A percentile compares a stretch with the other conserved stretches of the same genome.
These are phyloP conservation scores for Skeletonema potamos DNA, from an alignment of 108 stramenopile genomes.

Conservation along the genomic window DNA sequence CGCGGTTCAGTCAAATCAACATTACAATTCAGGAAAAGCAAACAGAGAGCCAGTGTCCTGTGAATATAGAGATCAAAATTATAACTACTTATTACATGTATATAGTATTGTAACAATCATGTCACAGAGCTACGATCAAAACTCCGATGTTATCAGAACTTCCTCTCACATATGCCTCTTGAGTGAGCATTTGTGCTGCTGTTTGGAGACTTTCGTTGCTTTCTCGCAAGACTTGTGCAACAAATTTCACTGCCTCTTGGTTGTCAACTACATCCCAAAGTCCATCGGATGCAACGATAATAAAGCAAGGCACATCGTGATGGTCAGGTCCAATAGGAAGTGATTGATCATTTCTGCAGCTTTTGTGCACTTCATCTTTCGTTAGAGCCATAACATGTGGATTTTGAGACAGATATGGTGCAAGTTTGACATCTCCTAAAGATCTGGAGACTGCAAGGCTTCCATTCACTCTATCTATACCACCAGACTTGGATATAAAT, in stretches of 20 bases:
- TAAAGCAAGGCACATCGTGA: slow-evolving; percentile 62
- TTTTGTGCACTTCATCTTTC: slow-evolving; percentile 38
- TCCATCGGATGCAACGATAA: slow-evolving; percentile 92
- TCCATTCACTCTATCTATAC: slow-evolving; percentile 86
- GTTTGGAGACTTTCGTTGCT: slow-evolving; percentile 56
- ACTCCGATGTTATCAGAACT: slow-evolving; percentile 94
- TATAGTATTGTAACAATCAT: neutral
- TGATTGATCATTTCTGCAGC: slow-evolving; percentile 34
- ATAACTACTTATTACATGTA: neutral
- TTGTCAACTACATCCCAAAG: slow-evolving; percentile 94
- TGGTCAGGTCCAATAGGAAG: neutral
- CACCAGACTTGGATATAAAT: slow-evolving; percentile 52
- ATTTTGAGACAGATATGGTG: slow-evolving; percentile 57
- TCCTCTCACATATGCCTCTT: slow-evolving; percentile 91
- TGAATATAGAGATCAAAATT: no score
- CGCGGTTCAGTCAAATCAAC: no score
- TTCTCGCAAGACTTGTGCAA: slow-evolving; percentile 11
- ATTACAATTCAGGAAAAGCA: no score
- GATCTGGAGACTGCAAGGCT: slow-evolving; percentile 86
- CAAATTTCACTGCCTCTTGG: slow-evolving; percentile 87
- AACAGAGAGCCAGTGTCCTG: no score
- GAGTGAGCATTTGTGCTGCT: slow-evolving; percentile 77
- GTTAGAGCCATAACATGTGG: slow-evolving; percentile 71
- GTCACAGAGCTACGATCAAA: slow-evolving; percentile 58
- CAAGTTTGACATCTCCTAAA: slow-evolving; percentile 78